Evolutionary conservation across 2,329 filamentous ascomycete species (phyloP).

Genomic region (Penicillium sp.): DNA sequence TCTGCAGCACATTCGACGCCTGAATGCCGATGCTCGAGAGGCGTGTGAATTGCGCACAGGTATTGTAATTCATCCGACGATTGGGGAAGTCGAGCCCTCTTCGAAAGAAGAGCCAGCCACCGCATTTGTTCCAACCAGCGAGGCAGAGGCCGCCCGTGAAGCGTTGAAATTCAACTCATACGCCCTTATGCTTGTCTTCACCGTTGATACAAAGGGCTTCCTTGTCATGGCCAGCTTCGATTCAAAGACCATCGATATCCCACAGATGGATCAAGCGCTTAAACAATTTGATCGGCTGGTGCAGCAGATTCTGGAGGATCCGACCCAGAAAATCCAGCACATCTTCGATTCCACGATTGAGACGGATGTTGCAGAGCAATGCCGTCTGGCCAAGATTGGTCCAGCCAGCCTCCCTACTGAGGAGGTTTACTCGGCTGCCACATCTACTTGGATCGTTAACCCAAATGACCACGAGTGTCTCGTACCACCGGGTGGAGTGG

Average conservation of each 20-base stretch:
- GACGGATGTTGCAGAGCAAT: not conserved
- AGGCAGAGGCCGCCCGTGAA: constrained; percentile 58
- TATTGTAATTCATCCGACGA: constrained; percentile 16
- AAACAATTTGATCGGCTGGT: constrained; percentile 43
- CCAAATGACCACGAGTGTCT: not conserved
- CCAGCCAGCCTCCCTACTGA: not conserved
- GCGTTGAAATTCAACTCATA: constrained; percentile 56
- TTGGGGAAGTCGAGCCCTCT: constrained; percentile 8
- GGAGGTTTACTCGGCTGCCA: not conserved
- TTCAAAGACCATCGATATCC: constrained; percentile 50
- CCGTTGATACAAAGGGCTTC: constrained; percentile 56
- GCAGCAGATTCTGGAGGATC: not conserved
- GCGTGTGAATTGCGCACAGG: constrained; percentile 37
- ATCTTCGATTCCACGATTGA: not conserved
- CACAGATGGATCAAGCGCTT: constrained; percentile 49
- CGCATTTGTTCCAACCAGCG: constrained; percentile 54
- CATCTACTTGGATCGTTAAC: constrained; percentile 2
- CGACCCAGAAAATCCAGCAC: not conserved
- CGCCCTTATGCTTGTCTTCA: constrained; percentile 61
- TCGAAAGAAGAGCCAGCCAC: constrained; percentile 41
- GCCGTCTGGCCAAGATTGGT: not conserved
- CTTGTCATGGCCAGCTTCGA: constrained; percentile 63
- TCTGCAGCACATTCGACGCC: constrained; percentile 47
- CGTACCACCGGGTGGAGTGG: not conserved
- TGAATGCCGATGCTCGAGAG: constrained; percentile 45